Percentiles rank a stretch among this genome's conserved stretches.
These are phyloP conservation scores for Trametes cinnabarina DNA, from an alignment of 768 basidiomycete genomes.

Conservation along the genomic window DNA sequence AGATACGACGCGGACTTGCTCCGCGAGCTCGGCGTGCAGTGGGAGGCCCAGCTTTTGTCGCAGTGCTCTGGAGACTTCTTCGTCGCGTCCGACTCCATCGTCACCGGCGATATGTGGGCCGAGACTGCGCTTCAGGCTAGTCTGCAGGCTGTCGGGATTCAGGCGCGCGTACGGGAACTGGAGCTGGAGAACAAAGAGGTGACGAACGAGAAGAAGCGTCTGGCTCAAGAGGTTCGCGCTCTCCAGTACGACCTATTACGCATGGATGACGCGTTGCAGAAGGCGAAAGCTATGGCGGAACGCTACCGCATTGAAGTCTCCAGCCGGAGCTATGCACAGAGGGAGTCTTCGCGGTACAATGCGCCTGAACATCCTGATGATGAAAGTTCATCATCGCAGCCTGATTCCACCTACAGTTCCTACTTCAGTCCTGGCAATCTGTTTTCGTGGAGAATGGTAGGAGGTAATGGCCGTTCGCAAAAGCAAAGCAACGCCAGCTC, in stretches of 20 bases:
- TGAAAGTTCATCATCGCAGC: too few relatives aligned
- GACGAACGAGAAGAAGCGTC: conserved; percentile 20
- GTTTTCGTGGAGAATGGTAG: too few relatives aligned
- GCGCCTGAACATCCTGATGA: too few relatives aligned
- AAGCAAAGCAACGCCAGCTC: too few relatives aligned
- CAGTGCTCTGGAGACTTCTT: conserved; percentile 62
- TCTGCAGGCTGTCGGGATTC: conserved; percentile 43
- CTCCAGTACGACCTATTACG: conserved; percentile 31
- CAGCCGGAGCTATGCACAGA: too few relatives aligned
- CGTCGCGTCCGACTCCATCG: conserved; percentile 31
- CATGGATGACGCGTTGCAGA: conserved; percentile 4
- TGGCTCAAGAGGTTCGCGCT: conserved; percentile 6
- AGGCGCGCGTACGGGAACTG: conserved; percentile 40
- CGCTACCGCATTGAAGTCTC: neutral
- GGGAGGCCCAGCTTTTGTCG: conserved; percentile 63
- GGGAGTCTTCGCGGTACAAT: too few relatives aligned
- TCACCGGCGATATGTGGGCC: conserved; percentile 27
- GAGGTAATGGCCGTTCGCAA: too few relatives aligned
- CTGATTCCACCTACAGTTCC: too few relatives aligned
- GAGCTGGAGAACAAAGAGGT: conserved; percentile 30
- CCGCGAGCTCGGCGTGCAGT: conserved; percentile 45
- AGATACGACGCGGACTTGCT: conserved; percentile 47
- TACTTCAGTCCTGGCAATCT: too few relatives aligned
- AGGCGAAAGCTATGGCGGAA: neutral
- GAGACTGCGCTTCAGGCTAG: conserved; percentile 49